These are phyloP conservation scores for Fagopyrum esculentum DNA, from an alignment of 148 eudicot genomes.

Conservation along the genomic window DNA sequence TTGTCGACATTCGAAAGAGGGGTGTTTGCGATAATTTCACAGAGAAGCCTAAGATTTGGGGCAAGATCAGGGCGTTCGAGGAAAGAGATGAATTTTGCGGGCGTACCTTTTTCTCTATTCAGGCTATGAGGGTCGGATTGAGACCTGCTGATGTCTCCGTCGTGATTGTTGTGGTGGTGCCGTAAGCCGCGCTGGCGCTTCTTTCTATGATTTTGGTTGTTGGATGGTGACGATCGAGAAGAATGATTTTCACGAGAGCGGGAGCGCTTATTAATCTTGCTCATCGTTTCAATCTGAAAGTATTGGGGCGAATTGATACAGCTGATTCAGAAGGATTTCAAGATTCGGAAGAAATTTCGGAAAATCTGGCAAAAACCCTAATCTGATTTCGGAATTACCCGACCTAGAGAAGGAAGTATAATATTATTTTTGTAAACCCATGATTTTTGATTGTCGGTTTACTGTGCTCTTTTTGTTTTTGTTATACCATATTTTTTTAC, in stretches of 20 bases:
- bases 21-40: conserved; percentile 54
- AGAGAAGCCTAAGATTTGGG: conserved; percentile 41
- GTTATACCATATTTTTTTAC: no score
- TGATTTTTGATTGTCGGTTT: no score
- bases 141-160: background rate
- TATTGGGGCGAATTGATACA: background rate
- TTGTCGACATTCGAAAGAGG: conserved; percentile 38
- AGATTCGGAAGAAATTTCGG: background rate
- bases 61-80: conserved; percentile 40
- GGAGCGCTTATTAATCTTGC: conserved; percentile 23
- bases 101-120: conserved; percentile 24
- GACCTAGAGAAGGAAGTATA: no score
- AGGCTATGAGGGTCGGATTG: conserved; percentile 6
- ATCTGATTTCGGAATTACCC: background rate
- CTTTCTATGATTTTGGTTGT: conserved; percentile 11
- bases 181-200: conserved; percentile 15
- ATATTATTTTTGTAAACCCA: no score
- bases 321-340: background rate
- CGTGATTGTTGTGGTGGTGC: conserved; percentile 14
- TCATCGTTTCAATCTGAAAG: conserved; percentile 11
- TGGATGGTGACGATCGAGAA: conserved; percentile 20
- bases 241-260: conserved; percentile 22
- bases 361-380: background rate
- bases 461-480: no score
- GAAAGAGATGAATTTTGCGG: conserved; percentile 36